Evolutionary conservation across 78 protist genomes (phyloP).

Genomic region (Polysphondylium violaceum): DNA sequence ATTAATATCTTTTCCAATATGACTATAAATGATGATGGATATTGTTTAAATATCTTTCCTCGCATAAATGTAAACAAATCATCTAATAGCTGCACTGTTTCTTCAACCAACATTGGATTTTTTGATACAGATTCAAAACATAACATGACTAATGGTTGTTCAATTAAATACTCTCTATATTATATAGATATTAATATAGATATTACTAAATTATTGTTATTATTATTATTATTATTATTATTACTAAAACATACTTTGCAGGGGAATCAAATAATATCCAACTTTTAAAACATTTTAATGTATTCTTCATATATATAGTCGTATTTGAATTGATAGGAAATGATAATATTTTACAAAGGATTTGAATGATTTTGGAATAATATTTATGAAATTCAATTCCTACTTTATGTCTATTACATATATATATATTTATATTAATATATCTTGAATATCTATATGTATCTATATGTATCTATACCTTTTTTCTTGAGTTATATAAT

Average conservation of each 20-base stretch:
- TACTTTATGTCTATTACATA: slow-evolving; percentile 11
- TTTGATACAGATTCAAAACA: slow-evolving; percentile 45
- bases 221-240: not conserved
- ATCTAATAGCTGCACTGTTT: slow-evolving; percentile 45
- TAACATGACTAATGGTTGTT: not conserved
- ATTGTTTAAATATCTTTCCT: slow-evolving; percentile 55
- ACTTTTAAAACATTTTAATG: slow-evolving; percentile 58
- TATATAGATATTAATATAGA: not conserved
- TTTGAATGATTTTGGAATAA: not conserved
- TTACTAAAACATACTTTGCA: not conserved
- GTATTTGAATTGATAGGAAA: not conserved
- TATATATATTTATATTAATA: not conserved
- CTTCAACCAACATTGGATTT: slow-evolving; percentile 54
- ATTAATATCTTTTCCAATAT: not conserved
- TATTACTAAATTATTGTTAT: not conserved
- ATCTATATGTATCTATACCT: not conserved
- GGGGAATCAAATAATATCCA: slow-evolving; percentile 58
- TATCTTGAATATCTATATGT: not conserved
- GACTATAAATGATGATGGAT: slow-evolving; percentile 2
- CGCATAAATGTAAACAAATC: slow-evolving; percentile 67
- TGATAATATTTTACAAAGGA: slow-evolving; percentile 1
- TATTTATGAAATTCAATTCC: slow-evolving; percentile 12
- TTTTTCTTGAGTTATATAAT: slow-evolving; percentile 53
- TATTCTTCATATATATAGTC: not conserved
- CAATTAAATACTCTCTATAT: slow-evolving; percentile 26